Percentiles rank a stretch among this genome's conserved stretches.
Evolutionary conservation across 805 yeast genomes (phyloP).

Genomic region (Candida tallmaniae): DNA sequence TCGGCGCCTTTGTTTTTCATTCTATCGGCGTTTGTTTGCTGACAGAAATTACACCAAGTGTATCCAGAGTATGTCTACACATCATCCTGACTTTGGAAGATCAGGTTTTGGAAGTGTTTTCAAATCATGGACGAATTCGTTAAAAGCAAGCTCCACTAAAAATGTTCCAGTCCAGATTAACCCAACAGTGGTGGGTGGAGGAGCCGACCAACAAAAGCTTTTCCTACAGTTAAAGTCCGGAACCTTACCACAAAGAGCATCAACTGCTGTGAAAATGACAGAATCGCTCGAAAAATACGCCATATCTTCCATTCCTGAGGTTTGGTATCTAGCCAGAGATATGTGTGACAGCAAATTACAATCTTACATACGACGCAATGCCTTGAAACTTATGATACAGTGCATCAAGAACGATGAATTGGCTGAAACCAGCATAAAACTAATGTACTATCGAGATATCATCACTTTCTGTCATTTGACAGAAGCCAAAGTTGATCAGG

Average conservation of each 20-base stretch:
- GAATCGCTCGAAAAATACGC: constrained; percentile 48
- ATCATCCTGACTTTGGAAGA: constrained; percentile 26
- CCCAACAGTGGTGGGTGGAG: constrained; percentile 43
- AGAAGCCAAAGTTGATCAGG: constrained; percentile 37
- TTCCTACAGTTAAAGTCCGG: constrained; percentile 37
- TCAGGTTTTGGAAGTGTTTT: constrained; percentile 39
- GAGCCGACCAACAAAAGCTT: constrained; percentile 34
- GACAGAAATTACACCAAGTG: too few species aligned
- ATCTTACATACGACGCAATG: constrained; percentile 35
- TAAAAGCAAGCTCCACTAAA: constrained; percentile 22
- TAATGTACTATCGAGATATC: constrained; percentile 60
- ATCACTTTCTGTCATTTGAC: constrained; percentile 36
- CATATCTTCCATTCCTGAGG: constrained; percentile 59
- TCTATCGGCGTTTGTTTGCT: too few species aligned
- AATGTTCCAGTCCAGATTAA: constrained; percentile 34
- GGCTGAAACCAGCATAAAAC: constrained; percentile 42
- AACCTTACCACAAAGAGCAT: constrained; percentile 33
- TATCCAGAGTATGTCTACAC: constrained; percentile 17
- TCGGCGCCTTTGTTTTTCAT: too few species aligned
- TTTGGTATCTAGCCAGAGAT: constrained; percentile 68
- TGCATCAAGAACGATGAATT: constrained; percentile 55
- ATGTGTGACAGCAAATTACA: constrained; percentile 42
- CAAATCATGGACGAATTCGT: constrained; percentile 34
- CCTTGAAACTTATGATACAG: constrained; percentile 47
- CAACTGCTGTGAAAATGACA: constrained; percentile 49